A percentile compares a stretch with the other conserved stretches of the same genome.
These are phyloP conservation scores for Fagus crenata DNA, from an alignment of 306 rosid species.

Conservation along the genomic window DNA sequence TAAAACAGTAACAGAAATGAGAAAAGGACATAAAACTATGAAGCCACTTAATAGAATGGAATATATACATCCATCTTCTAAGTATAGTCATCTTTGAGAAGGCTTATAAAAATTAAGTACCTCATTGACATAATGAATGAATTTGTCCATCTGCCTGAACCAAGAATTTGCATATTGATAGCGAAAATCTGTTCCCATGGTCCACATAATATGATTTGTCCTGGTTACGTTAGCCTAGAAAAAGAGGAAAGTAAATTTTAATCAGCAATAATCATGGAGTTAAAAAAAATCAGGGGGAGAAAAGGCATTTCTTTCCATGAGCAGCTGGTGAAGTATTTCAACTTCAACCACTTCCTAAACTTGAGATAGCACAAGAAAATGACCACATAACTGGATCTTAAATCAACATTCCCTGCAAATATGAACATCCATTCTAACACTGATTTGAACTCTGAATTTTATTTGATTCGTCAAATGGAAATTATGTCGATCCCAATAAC, in stretches of 20 bases:
- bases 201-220: constrained; percentile 89
- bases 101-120: constrained; percentile 34
- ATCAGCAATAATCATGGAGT: not conserved
- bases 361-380: not conserved
- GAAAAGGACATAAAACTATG: constrained; percentile 4
- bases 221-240: constrained; percentile 80
- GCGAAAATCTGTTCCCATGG: constrained; percentile 89
- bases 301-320: not conserved
- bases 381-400: not conserved
- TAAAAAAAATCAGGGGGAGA: not conserved
- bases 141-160: constrained; percentile 96
- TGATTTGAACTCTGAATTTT: not conserved
- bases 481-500: not conserved
- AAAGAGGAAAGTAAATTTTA: constrained; percentile 14
- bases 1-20: constrained; percentile 18
- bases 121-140: constrained; percentile 84
- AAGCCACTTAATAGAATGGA: constrained; percentile 12
- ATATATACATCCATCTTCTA: not conserved
- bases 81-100: constrained; percentile 11
- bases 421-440: not conserved
- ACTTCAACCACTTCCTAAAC: not conserved
- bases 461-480: not conserved
- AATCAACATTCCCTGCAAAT: not conserved
- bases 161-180: constrained; percentile 86
- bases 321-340: not conserved